These are phyloP conservation scores for Fusarium coffeatum DNA, from an alignment of 2,329 filamentous ascomycete species.

Conservation along the genomic window DNA sequence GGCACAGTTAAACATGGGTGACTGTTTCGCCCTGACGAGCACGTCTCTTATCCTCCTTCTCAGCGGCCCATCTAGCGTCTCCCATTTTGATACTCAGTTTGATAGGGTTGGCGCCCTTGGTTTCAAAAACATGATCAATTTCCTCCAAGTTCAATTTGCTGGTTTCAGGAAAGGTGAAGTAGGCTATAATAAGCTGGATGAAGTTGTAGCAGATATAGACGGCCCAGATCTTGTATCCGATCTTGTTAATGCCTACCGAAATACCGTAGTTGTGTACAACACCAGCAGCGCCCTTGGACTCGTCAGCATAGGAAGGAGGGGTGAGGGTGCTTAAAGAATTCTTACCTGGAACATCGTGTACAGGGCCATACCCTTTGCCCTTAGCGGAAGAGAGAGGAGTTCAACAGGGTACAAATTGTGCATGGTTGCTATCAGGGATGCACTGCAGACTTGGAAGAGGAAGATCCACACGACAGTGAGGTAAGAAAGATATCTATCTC, in stretches of 20 bases:
- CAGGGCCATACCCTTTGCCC: neutral
- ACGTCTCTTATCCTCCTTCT: neutral
- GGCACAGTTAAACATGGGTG: neutral
- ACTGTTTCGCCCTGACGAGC: neutral
- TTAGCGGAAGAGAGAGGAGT: neutral
- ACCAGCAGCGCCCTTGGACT: neutral
- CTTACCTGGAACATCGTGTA: neutral
- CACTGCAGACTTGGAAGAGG: neutral
- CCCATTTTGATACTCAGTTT: neutral
- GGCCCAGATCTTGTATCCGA: neutral
- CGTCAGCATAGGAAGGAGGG: neutral
- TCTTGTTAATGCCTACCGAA: neutral
- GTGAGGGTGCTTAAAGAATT: rapidly evolving
- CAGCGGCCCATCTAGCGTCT: neutral
- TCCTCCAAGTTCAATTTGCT: neutral
- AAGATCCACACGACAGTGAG: neutral
- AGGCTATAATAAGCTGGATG: neutral
- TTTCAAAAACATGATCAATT: neutral
- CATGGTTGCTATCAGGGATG: neutral
- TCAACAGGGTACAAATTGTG: neutral
- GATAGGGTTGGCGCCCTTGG: neutral
- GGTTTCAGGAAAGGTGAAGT: neutral
- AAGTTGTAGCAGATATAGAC: neutral
- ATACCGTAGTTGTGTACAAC: neutral
- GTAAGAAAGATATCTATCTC: neutral